Evolutionary conservation across 2,329 filamentous ascomycete genomes (phyloP).

Genomic region (Talaromyces marneffei): DNA sequence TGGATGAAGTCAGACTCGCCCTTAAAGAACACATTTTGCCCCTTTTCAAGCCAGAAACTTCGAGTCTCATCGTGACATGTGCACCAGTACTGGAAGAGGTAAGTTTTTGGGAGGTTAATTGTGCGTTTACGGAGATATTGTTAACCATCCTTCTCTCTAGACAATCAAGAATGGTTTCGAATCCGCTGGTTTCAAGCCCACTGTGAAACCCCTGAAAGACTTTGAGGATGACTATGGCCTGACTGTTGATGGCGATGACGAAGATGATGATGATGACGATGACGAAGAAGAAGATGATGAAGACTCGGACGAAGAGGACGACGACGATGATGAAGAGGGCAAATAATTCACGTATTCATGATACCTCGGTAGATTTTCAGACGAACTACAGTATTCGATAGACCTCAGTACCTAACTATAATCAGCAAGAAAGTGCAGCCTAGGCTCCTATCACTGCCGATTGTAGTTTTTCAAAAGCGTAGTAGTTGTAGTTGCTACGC

Average conservation of each 20-base stretch:
- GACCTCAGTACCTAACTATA: not conserved
- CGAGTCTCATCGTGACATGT: slow-evolving; percentile 85
- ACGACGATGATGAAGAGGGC: slow-evolving; percentile 20
- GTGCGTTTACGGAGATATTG: slow-evolving; percentile 10
- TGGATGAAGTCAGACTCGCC: slow-evolving; percentile 68
- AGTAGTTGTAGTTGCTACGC: no score
- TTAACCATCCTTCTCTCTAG: slow-evolving; percentile 42
- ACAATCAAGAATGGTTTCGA: slow-evolving; percentile 69
- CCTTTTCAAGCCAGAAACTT: slow-evolving; percentile 70
- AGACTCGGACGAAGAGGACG: slow-evolving; percentile 32
- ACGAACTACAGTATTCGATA: not conserved
- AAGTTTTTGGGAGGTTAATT: slow-evolving; percentile 33
- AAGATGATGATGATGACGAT: slow-evolving; percentile 50
- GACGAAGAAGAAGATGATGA: slow-evolving; percentile 45
- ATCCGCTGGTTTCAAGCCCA: slow-evolving; percentile 69
- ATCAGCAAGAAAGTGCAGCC: not conserved
- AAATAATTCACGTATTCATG: slow-evolving; percentile 3
- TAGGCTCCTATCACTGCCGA: not conserved
- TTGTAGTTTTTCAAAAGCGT: no score
- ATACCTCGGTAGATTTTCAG: not conserved
- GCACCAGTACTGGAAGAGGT: slow-evolving; percentile 80
- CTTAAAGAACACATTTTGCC: slow-evolving; percentile 71
- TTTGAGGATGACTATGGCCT: slow-evolving; percentile 91
- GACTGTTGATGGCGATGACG: slow-evolving; percentile 55
- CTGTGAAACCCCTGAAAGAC: slow-evolving; percentile 65